These are phyloP conservation scores for Boechera stricta DNA, from an alignment of 345 rosid genomes.

Conservation along the genomic window DNA sequence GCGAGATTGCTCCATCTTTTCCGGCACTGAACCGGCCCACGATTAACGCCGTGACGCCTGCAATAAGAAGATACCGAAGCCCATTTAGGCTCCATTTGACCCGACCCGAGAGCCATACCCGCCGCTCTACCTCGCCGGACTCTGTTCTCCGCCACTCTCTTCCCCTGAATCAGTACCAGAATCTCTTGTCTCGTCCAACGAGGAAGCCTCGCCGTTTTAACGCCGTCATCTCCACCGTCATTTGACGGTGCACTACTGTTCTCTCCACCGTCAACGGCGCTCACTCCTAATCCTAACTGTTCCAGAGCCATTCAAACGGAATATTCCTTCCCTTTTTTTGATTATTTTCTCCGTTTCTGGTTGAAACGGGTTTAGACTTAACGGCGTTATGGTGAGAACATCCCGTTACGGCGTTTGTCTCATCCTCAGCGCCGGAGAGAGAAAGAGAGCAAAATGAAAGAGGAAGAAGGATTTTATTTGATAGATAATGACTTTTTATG, in stretches of 20 bases:
- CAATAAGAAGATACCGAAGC: slow-evolving; percentile 92
- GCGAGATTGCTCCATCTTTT: slow-evolving; percentile 97
- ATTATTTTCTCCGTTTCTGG: background rate
- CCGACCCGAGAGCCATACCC: slow-evolving; percentile 70
- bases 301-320: slow-evolving; percentile 57
- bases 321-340: background rate
- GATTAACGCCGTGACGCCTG: slow-evolving; percentile 83
- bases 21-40: slow-evolving; percentile 99
- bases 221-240: slow-evolving; percentile 67
- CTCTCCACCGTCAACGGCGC: slow-evolving; percentile 54
- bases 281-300: slow-evolving; percentile 53
- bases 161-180: slow-evolving; percentile 91
- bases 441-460: slow-evolving; percentile 2
- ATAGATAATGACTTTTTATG: slow-evolving; percentile 34
- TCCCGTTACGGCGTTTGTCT: slow-evolving; percentile 52
- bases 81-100: slow-evolving; percentile 91
- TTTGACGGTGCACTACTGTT: slow-evolving; percentile 42
- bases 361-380: slow-evolving; percentile 40
- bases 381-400: slow-evolving; percentile 55
- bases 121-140: slow-evolving; percentile 78
- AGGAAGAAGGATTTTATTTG: slow-evolving; percentile 20
- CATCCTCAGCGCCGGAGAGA: slow-evolving; percentile 23
- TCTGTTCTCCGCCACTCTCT: slow-evolving; percentile 88
- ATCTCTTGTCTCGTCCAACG: slow-evolving; percentile 99
- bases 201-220: slow-evolving; percentile 78